Conservation (phyloP, 345 rosid species). For the Erodium maritimum region DNA sequence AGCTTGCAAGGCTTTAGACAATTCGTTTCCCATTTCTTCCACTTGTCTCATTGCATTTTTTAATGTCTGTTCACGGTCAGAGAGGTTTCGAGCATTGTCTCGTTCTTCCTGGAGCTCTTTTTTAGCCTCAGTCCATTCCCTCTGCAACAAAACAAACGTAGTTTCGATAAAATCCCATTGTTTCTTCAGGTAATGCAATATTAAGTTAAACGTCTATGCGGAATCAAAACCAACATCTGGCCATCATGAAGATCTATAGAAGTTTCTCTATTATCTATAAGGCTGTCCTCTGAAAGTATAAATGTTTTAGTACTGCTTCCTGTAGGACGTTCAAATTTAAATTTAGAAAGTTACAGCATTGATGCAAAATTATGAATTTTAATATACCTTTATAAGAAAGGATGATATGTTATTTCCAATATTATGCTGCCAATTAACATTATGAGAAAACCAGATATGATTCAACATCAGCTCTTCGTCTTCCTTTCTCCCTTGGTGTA, state of each 20-base stretch:
- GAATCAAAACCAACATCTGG: too few relatives aligned
- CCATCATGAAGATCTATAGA: too few relatives aligned
- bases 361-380: too few relatives aligned
- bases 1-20: constrained; percentile 62
- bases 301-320: too few relatives aligned
- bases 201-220: too few relatives aligned
- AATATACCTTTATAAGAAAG: too few relatives aligned
- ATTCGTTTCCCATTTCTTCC: constrained; percentile 71
- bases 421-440: background rate
- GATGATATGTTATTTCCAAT: too few relatives aligned
- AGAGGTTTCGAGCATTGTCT: constrained; percentile 48
- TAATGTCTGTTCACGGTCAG: constrained; percentile 58
- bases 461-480: background rate
- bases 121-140: constrained; percentile 95
- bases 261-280: too few relatives aligned
- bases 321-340: too few relatives aligned
- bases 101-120: constrained; percentile 76
- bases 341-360: too few relatives aligned
- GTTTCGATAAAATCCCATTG: background rate
- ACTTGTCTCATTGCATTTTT: constrained; percentile 73
- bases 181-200: too few relatives aligned
- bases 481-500: background rate
- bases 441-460: background rate
- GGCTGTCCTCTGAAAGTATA: too few relatives aligned
- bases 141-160: constrained; percentile 21